Evolutionary conservation across 805 yeast species (phyloP).

Genomic region (Lachancea thermotolerans): DNA sequence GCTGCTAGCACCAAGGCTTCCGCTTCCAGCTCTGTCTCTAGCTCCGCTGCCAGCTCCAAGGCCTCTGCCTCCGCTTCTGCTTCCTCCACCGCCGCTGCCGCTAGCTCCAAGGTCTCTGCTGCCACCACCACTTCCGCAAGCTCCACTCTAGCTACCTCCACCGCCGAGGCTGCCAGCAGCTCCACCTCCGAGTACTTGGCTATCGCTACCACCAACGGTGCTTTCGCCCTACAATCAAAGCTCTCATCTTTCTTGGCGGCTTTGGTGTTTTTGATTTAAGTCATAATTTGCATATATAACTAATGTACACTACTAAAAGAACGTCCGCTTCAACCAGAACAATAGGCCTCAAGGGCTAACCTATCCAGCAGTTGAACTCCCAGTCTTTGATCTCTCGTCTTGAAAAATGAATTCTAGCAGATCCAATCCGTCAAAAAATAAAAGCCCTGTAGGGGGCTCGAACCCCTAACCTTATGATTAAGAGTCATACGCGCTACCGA

Average conservation of each 20-base stretch:
- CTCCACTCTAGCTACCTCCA: neutral
- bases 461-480: slow-evolving; percentile 24
- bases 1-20: too few relatives aligned
- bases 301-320: too few relatives aligned
- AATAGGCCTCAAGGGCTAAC: too few relatives aligned
- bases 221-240: slow-evolving; percentile 3
- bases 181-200: slow-evolving; percentile 7
- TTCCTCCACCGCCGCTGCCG: slow-evolving; percentile 10
- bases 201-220: slow-evolving; percentile 4
- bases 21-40: slow-evolving; percentile 7
- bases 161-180: neutral
- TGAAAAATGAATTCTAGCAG: too few relatives aligned
- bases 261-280: slow-evolving; percentile 6
- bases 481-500: slow-evolving; percentile 26
- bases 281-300: neutral
- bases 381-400: too few relatives aligned
- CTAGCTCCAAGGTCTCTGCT: slow-evolving; percentile 4
- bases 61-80: slow-evolving; percentile 13
- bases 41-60: slow-evolving; percentile 12
- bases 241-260: slow-evolving; percentile 7
- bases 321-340: too few relatives aligned
- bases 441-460: slow-evolving; percentile 25
- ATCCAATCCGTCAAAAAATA: slow-evolving; percentile 6
- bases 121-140: neutral
- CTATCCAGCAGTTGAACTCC: too few relatives aligned